Evolutionary conservation across 306 rosid species (phyloP).

Genomic region (Medicago truncatula): MtrunA17r5.0-ANR NC_053049.1:6233501-6234000

Average conservation of each 20-base stretch:
- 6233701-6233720: too few relatives aligned
- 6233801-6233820: conserved; percentile 30
- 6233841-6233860: background rate
- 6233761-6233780: conserved; percentile 1
- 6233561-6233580: too few relatives aligned
- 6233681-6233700: too few relatives aligned
- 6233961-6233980: conserved; percentile 17
- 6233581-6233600: too few relatives aligned
- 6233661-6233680: too few relatives aligned
- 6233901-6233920: conserved; percentile 14
- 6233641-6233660: too few relatives aligned
- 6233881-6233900: background rate
- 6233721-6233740: too few relatives aligned
- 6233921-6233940: conserved; percentile 31
- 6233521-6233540: too few relatives aligned
- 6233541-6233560: too few relatives aligned
- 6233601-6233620: too few relatives aligned
- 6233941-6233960: background rate
- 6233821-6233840: background rate
- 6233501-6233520: too few relatives aligned
- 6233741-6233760: background rate
- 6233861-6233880: background rate
- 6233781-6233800: conserved; percentile 40
- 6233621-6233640: too few relatives aligned
- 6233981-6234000: conserved; percentile 25